phyloP scores from a whole-genome alignment of 805 yeast genomes.

The Scheffersomyces coipomensis region DNA sequence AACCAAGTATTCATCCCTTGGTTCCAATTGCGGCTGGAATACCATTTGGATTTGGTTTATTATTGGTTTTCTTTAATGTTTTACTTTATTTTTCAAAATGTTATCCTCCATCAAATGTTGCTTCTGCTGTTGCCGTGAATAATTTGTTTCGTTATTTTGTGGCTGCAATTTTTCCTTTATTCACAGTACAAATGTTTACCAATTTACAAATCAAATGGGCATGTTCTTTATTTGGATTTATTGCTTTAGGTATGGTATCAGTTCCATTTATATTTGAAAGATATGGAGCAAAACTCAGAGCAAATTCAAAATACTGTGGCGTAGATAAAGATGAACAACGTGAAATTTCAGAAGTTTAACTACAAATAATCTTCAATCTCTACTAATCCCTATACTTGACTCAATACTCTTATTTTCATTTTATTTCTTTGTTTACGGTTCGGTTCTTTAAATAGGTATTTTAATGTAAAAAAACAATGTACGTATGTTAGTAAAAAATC shows the following conservation, averaged over 20 bases:
- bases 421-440: too few species aligned
- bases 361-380: too few species aligned
- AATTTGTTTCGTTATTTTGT: conserved; percentile 71
- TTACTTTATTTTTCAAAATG: conserved; percentile 67
- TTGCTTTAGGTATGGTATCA: conserved; percentile 68
- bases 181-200: conserved; percentile 80
- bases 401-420: too few species aligned
- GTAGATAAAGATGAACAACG: too few species aligned
- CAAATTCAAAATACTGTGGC: conserved; percentile 56
- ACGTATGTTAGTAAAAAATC: too few species aligned
- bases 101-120: conserved; percentile 74
- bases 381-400: too few species aligned
- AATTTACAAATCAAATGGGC: conserved; percentile 80
- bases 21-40: conserved; percentile 75
- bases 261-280: conserved; percentile 68
- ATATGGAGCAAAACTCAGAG: conserved; percentile 59
- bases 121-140: conserved; percentile 89
- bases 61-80: conserved; percentile 68
- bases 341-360: too few species aligned
- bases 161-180: conserved; percentile 81
- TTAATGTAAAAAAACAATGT: too few species aligned
- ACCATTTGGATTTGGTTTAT: conserved; percentile 73
- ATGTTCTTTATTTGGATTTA: conserved; percentile 60
- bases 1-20: conserved; percentile 68
- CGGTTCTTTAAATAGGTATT: too few species aligned